These are phyloP conservation scores for Colletotrichum sp. DNA, from an alignment of 2,329 filamentous ascomycete genomes.

Conservation along the genomic window DNA sequence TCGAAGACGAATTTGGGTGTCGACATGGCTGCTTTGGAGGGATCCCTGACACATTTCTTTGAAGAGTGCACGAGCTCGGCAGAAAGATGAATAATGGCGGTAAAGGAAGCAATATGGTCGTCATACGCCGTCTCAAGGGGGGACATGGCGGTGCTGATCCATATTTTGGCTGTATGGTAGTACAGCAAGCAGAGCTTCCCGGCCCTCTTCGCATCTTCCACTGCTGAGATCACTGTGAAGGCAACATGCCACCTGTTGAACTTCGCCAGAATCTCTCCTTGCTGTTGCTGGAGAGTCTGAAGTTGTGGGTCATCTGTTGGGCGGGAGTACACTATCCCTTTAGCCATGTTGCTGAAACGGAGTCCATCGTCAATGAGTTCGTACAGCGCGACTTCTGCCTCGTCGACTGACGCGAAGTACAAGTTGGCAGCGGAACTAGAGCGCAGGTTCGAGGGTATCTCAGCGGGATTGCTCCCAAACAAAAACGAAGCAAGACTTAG, in stretches of 20 bases:
- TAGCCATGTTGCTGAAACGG: slow-evolving; percentile 35
- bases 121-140: slow-evolving; percentile 38
- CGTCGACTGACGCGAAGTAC: slow-evolving; percentile 35
- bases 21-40: slow-evolving; percentile 10
- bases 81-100: slow-evolving; percentile 39
- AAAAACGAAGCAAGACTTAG: slow-evolving; percentile 45
- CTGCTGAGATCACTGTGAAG: slow-evolving; percentile 32
- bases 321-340: slow-evolving; percentile 28
- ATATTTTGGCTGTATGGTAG: slow-evolving; percentile 37
- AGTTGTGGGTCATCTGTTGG: slow-evolving; percentile 26
- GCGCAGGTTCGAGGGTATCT: slow-evolving; percentile 40
- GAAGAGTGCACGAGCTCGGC: slow-evolving; percentile 3
- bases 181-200: slow-evolving; percentile 39
- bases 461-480: slow-evolving; percentile 40
- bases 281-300: slow-evolving; percentile 30
- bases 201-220: slow-evolving; percentile 15
- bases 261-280: slow-evolving; percentile 34
- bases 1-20: slow-evolving; percentile 42
- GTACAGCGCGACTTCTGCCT: slow-evolving; percentile 36
- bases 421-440: slow-evolving; percentile 28
- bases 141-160: slow-evolving; percentile 34
- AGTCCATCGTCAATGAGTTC: slow-evolving; percentile 44
- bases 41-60: slow-evolving; percentile 3
- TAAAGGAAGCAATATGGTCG: slow-evolving; percentile 36
- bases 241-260: slow-evolving; percentile 34